Base-by-base conservation (phyloP, 1,139 yeast genomes). In the Geotrichum australiense region DNA sequence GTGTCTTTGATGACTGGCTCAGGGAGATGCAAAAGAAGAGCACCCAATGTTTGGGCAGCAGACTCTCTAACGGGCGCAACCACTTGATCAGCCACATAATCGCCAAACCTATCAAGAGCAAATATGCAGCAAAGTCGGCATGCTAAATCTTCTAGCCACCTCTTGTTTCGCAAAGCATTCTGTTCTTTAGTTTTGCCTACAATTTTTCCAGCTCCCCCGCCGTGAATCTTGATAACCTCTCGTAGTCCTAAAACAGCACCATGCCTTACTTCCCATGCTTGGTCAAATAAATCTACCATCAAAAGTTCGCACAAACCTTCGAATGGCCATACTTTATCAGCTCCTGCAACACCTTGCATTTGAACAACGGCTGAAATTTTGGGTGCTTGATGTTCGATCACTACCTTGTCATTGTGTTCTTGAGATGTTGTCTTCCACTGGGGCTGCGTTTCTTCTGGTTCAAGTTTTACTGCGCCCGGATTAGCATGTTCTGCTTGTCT, bases 41-140 rank as follows among this genome's bases (percentile, higher is more conserved):
- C 96, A 21, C 96, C 98, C 39, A 93, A 64, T 0, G 96, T 78
- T 62, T 93, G 99, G 0, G 96, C 96, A 23, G 93, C 86, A 20
- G 96, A 86, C 64, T 93, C 99, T 55, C 98, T 70, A 2, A 93
- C 97, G 0, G 99, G 99, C 0, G 97, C 98, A 30, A 93, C 94
- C 12, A 93, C 99, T 5, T 95, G 93, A 59, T 93, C 99, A 36
- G 95, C 83, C 29, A 93, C 95, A 60, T 85, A 93, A 64, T 93
- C 99, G 43, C 97, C 98, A 63, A 93, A 93, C 55, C 97, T 68
- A 63, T 93, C 99, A 44, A 91, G 70, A 3, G 96, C 93, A 63
- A 93, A 86, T 16, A 93, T 69, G 11, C 95, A 83, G 58, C 94
- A 73, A 35, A 93, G 60, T 47, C 96, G 73, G 22, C 94, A 87